Evolutionary conservation across 2,329 filamentous ascomycete species (phyloP).

Genomic region (Cladosporium oxysporum): DNA sequence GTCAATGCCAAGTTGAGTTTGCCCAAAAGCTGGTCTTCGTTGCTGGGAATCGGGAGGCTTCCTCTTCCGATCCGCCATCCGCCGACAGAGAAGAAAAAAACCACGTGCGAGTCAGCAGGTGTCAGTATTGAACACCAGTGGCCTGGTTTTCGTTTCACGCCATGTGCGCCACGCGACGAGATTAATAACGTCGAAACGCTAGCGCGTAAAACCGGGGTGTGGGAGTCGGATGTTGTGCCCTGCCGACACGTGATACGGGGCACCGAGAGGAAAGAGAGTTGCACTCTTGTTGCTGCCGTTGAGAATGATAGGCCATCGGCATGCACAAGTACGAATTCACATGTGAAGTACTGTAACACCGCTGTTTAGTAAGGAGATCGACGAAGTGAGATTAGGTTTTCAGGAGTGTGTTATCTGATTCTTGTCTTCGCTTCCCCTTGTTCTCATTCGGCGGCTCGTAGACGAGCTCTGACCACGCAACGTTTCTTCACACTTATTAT

Average conservation of each 20-base stretch:
- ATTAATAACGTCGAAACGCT: slow-evolving; percentile 7
- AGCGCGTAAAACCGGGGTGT: not conserved
- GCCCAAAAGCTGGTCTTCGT: not conserved
- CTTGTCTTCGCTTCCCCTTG: not conserved
- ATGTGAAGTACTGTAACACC: not conserved
- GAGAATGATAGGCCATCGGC: not conserved
- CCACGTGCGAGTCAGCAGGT: not conserved
- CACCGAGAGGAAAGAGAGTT: not conserved
- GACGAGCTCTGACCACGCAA: not conserved
- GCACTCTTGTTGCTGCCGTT: not conserved
- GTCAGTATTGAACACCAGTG: not conserved
- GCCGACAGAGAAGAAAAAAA: not conserved
- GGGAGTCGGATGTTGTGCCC: not conserved
- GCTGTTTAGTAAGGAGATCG: not conserved
- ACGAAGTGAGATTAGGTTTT: not conserved
- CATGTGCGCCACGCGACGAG: slow-evolving; percentile 2
- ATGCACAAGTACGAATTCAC: not conserved
- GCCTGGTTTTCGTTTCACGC: slow-evolving; percentile 9
- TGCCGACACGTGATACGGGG: not conserved
- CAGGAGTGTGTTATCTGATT: not conserved
- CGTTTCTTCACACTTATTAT: not conserved
- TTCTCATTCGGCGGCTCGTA: not conserved
- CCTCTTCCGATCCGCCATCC: not conserved
- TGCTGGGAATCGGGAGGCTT: not conserved
- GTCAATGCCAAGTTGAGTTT: not conserved